Evolutionary conservation across 2,329 filamentous ascomycete species (phyloP).

Genomic region (Aspergillus neoniger): DNA sequence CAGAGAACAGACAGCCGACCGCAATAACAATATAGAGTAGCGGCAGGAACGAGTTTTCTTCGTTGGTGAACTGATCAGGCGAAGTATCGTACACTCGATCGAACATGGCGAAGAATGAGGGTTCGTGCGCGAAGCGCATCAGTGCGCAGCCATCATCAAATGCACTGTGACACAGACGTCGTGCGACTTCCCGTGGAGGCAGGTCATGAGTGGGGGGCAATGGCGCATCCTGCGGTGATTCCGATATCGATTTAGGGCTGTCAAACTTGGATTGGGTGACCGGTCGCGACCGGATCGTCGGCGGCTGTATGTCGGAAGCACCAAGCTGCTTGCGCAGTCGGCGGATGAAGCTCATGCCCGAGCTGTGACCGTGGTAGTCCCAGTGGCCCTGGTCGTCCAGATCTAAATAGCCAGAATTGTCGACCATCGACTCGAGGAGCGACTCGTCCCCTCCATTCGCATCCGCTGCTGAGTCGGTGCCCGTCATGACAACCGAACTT

Average conservation of each 20-base stretch:
- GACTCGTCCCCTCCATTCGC: slow-evolving; percentile 61
- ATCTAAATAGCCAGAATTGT: slow-evolving; percentile 86
- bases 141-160: slow-evolving; percentile 64
- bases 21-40: slow-evolving; percentile 71
- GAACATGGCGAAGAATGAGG: slow-evolving; percentile 75
- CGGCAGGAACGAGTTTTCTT: slow-evolving; percentile 69
- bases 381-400: slow-evolving; percentile 88
- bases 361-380: slow-evolving; percentile 94
- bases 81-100: slow-evolving; percentile 75
- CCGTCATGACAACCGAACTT: slow-evolving; percentile 3
- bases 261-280: slow-evolving; percentile 65
- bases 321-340: slow-evolving; percentile 87
- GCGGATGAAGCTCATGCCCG: slow-evolving; percentile 82
- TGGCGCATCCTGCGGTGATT: slow-evolving; percentile 63
- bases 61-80: slow-evolving; percentile 61
- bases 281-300: slow-evolving; percentile 49
- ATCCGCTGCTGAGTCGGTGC: slow-evolving; percentile 28
- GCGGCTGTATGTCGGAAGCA: slow-evolving; percentile 61
- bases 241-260: slow-evolving; percentile 65
- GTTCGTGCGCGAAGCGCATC: slow-evolving; percentile 75
- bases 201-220: slow-evolving; percentile 64
- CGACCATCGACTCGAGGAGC: slow-evolving; percentile 90
- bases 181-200: slow-evolving; percentile 63
- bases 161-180: slow-evolving; percentile 59
- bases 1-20: slow-evolving; percentile 71